Conservation (phyloP, 805 yeast genomes). For the Spathaspora sp. region DNA sequence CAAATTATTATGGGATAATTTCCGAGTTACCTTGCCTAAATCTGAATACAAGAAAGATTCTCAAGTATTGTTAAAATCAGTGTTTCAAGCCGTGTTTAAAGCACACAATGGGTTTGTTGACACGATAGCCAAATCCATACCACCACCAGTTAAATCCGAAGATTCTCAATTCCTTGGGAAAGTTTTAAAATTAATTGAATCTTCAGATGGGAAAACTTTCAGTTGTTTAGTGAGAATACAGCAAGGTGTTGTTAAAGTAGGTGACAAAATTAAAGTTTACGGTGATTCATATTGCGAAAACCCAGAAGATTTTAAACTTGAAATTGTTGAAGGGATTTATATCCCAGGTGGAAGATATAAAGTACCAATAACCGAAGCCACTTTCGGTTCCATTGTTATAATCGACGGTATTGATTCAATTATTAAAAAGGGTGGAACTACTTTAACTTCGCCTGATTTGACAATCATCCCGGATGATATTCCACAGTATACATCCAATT, state of each 20-base stretch:
- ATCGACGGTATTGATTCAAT: conserved; percentile 59
- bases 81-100: conserved; percentile 50
- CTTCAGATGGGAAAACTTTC: conserved; percentile 49
- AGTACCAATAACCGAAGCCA: conserved; percentile 48
- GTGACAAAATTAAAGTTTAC: conserved; percentile 47
- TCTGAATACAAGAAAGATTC: conserved; percentile 50
- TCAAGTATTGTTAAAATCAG: conserved; percentile 51
- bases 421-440: conserved; percentile 59
- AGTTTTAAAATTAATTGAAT: conserved; percentile 52
- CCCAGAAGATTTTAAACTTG: conserved; percentile 48
- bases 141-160: conserved; percentile 15
- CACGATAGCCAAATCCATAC: conserved; percentile 29
- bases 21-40: conserved; percentile 43
- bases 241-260: conserved; percentile 54
- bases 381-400: conserved; percentile 67
- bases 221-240: conserved; percentile 59
- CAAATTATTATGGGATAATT: conserved; percentile 43
- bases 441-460: conserved; percentile 23
- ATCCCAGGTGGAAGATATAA: conserved; percentile 72
- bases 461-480: conserved; percentile 19
- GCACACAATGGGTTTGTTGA: conserved; percentile 49
- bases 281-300: conserved; percentile 53
- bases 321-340: conserved; percentile 39
- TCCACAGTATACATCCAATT: conserved; percentile 43
- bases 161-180: conserved; percentile 14